Base-by-base conservation (phyloP, 2,329 filamentous ascomycete genomes). In the Fusarium vanettenii region DNA sequence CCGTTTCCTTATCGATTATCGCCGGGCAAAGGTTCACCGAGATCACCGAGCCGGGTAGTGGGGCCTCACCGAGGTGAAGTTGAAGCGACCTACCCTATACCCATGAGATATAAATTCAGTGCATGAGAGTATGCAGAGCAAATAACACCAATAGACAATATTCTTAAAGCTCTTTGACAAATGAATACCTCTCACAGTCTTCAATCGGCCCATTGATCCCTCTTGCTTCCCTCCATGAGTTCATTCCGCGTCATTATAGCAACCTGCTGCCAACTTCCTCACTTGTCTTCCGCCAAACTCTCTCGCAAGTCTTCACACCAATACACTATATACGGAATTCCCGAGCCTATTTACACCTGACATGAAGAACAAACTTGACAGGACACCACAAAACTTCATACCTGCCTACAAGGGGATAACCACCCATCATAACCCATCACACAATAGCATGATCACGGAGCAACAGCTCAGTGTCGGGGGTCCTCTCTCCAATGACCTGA, bases 1-100 rank as follows among this genome's bases (percentile, higher is more conserved):
- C 45, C 25, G 45, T 45, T 37, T 73, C 43, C 72, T 75, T 74
- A 74, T 74, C 72, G 60, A 55, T 74, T 74, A 74, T 70, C 72
- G 65, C 1, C 64, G 60, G 66, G 60, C 2, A 64, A 66, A 50
- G 62, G 35, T 33, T 70, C 60, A 71, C 70, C 74, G 66, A 72
- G 66, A 55, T 68, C 71, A 79, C 77, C 76, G 70, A 70, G 41
- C 1, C 41, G 27, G 66, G 16, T 52, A 25, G 69, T 64, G 72
- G 72, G 61, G 69, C 62, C 27, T 52, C 41, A 62, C 61, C 57
- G 18, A 18, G 14, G 25, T 59, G 27, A 37, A 6, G 8, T 43
- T 25, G n/a, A 1, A 39, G 1, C 5, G 1, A 6, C 6, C 6
- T 72, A 72, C 70, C 69, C 70, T 72, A 29, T 1, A 72, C 35